A percentile compares a stretch with the other conserved stretches of the same genome.
Conservation (phyloP, 306 rosid species). For the Erythrophleum fordii region DNA sequence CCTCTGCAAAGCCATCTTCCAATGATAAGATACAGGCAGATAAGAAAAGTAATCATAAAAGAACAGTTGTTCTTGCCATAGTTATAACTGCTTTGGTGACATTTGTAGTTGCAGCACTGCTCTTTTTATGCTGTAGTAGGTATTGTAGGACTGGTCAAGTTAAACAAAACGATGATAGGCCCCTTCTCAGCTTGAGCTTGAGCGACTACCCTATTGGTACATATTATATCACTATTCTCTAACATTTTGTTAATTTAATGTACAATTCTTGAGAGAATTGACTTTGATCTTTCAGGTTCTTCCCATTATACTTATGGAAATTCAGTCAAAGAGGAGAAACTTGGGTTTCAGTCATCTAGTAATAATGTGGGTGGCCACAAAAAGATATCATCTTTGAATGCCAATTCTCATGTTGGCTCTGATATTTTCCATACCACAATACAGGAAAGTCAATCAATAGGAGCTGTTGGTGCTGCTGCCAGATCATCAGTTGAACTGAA, state of each 20-base stretch:
- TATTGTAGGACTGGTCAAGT: slow-evolving; percentile 46
- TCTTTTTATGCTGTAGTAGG: slow-evolving; percentile 60
- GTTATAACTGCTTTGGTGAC: slow-evolving; percentile 65
- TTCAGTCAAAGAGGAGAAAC: slow-evolving; percentile 61
- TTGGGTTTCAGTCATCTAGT: slow-evolving; percentile 52
- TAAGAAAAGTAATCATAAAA: slow-evolving; percentile 24
- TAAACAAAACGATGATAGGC: slow-evolving; percentile 75
- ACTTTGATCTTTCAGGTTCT: slow-evolving; percentile 60
- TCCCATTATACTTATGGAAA: slow-evolving; percentile 42
- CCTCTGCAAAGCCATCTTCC: slow-evolving; percentile 23
- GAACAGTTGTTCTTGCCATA: slow-evolving; percentile 49
- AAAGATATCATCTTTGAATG: slow-evolving; percentile 4
- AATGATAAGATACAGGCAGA: slow-evolving; percentile 1
- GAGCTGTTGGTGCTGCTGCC: slow-evolving; percentile 43
- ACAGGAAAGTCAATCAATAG: slow-evolving; percentile 44
- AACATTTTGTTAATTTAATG: slow-evolving; percentile 12
- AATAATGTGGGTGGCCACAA: slow-evolving; percentile 42
- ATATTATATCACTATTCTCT: slow-evolving; percentile 18
- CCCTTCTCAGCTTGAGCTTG: slow-evolving; percentile 80
- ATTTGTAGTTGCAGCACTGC: slow-evolving; percentile 56
- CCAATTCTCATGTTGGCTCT: background rate
- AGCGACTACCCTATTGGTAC: slow-evolving; percentile 72
- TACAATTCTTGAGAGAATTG: slow-evolving; percentile 26
- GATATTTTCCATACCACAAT: slow-evolving; percentile 24
- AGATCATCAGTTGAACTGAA: slow-evolving; percentile 53